Percentiles rank a stretch among this genome's conserved stretches.
Conservation (phyloP, 352 stramenopile species). For the Phytophthora tubulina region DNA sequence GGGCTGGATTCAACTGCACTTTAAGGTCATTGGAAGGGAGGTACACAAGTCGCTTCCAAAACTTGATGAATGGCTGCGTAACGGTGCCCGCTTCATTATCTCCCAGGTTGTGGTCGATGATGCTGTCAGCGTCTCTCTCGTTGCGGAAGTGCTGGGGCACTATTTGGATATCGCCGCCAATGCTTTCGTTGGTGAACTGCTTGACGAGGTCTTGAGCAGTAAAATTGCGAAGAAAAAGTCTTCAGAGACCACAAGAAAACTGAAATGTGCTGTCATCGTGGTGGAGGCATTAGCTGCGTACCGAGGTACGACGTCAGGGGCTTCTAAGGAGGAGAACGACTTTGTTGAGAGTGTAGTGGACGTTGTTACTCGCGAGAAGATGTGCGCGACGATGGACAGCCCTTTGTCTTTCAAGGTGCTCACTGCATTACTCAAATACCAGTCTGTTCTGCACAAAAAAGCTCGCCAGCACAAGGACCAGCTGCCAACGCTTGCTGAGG, state of each 20-base stretch:
- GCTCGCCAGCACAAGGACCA: conserved; percentile 21
- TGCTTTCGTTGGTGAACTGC: conserved; percentile 49
- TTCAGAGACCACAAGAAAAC: conserved; percentile 11
- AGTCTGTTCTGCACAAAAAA: conserved; percentile 39
- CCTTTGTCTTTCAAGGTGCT: conserved; percentile 57
- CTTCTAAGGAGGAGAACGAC: conserved; percentile 38
- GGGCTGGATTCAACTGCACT: conserved; percentile 42
- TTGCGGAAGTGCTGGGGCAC: conserved; percentile 46
- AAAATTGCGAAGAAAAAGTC: conserved; percentile 10
- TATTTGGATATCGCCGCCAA: conserved; percentile 38
- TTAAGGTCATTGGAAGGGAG: conserved; percentile 31
- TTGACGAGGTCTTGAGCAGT: conserved; percentile 27
- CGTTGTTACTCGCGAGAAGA: conserved; percentile 26
- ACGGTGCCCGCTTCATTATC: conserved; percentile 32
- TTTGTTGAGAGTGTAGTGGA: conserved; percentile 48
- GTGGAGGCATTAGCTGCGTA: conserved; percentile 48
- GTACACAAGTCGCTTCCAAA: conserved; percentile 21
- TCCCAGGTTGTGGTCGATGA: conserved; percentile 34
- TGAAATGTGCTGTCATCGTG: conserved; percentile 43
- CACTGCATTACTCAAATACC: conserved; percentile 64
- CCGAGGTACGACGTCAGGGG: conserved; percentile 11
- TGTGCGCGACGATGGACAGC: conserved; percentile 26
- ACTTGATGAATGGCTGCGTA: conserved; percentile 25
- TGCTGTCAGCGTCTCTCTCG: conserved; percentile 23
- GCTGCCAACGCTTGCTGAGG: neutral